Percentiles rank a stretch among this genome's conserved stretches.
Conservation (phyloP, 345 rosid genomes). For the Stellera chamaejasme region DNA sequence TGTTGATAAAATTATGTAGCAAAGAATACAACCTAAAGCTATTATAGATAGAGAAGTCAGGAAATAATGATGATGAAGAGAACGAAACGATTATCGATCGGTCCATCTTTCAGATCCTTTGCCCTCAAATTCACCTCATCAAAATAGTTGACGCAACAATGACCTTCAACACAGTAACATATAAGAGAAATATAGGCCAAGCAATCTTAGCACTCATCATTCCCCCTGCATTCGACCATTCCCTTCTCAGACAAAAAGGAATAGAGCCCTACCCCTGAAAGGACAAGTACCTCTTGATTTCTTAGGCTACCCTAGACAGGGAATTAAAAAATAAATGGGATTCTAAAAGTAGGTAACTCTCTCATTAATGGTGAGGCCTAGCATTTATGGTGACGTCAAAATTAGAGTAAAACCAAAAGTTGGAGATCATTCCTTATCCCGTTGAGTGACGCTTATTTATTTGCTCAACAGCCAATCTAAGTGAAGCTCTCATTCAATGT, state of each 20-base stretch:
- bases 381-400: too few species aligned
- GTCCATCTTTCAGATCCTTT: slow-evolving; percentile 7
- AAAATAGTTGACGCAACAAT: slow-evolving; percentile 15
- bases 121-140: slow-evolving; percentile 16
- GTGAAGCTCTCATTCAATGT: too few species aligned
- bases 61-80: too few species aligned
- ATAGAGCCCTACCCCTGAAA: slow-evolving; percentile 8
- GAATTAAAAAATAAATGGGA: neutral
- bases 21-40: too few species aligned
- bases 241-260: slow-evolving; percentile 9
- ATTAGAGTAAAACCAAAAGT: too few species aligned
- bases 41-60: too few species aligned
- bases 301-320: neutral
- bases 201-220: slow-evolving; percentile 7
- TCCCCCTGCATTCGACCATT: slow-evolving; percentile 7
- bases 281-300: neutral
- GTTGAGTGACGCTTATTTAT: too few species aligned
- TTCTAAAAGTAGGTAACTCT: neutral
- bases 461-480: too few species aligned
- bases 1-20: too few species aligned
- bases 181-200: slow-evolving; percentile 10
- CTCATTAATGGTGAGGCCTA: too few species aligned
- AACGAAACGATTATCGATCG: too few species aligned
- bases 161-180: slow-evolving; percentile 7
- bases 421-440: too few species aligned